Evolutionary conservation across 2,329 filamentous ascomycete species (phyloP).

Genomic region (Paecilomyces variotii): DNA sequence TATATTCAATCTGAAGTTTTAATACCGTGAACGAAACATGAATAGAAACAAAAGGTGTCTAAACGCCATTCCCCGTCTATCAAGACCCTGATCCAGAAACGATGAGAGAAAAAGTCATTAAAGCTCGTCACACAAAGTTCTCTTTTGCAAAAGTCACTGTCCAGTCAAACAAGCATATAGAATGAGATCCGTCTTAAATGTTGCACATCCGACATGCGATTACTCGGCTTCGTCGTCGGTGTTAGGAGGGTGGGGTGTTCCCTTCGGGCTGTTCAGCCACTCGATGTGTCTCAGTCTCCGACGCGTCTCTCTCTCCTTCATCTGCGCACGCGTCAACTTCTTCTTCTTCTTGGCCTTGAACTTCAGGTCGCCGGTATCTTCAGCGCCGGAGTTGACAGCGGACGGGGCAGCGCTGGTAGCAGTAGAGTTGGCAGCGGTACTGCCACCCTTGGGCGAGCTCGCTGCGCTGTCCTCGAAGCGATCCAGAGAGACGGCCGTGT

Average conservation of each 20-base stretch:
- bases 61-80: not conserved
- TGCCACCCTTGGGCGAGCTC: slow-evolving; percentile 45
- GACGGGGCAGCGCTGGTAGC: slow-evolving; percentile 52
- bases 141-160: not conserved
- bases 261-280: slow-evolving; percentile 77
- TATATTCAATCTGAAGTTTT: not conserved
- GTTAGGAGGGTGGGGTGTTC: slow-evolving; percentile 67
- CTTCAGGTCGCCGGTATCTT: slow-evolving; percentile 73
- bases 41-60: not conserved
- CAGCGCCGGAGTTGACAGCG: slow-evolving; percentile 66
- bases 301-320: slow-evolving; percentile 87
- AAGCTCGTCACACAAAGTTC: not conserved
- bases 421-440: slow-evolving; percentile 51
- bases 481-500: slow-evolving; percentile 63
- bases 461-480: slow-evolving; percentile 79
- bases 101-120: slow-evolving; percentile 1
- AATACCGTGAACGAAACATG: not conserved
- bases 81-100: not conserved
- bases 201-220: not conserved
- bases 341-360: slow-evolving; percentile 91
- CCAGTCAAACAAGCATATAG: slow-evolving; percentile 2
- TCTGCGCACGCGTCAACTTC: slow-evolving; percentile 95
- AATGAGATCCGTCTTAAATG: slow-evolving; percentile 1
- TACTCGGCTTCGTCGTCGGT: slow-evolving; percentile 62
- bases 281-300: slow-evolving; percentile 75